Conservation (phyloP, 176 grass and related monocot genomes). For the Pontederia paniculata region DNA sequence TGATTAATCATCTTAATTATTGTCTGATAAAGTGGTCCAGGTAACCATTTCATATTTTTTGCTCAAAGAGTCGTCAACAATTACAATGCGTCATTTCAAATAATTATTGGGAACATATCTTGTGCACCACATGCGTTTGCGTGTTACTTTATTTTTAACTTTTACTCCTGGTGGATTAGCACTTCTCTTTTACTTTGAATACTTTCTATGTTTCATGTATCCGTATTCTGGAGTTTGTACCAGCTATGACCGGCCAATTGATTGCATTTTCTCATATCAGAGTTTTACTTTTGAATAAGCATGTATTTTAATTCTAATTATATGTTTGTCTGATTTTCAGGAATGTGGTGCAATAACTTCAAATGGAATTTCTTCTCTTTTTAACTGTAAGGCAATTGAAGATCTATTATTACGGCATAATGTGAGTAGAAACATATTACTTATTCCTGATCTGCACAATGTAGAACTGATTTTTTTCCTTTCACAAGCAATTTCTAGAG, state of each 20-base stretch:
- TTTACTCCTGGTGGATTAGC: too few relatives aligned
- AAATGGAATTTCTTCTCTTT: conserved; percentile 58
- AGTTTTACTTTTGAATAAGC: too few relatives aligned
- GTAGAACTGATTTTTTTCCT: neutral
- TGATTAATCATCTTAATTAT: too few relatives aligned
- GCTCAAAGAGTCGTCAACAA: too few relatives aligned
- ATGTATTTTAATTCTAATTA: neutral
- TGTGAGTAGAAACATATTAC: conserved; percentile 31
- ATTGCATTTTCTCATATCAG: too few relatives aligned
- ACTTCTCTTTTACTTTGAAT: too few relatives aligned
- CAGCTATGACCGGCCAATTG: too few relatives aligned
- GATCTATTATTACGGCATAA: conserved; percentile 70
- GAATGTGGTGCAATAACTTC: conserved; percentile 69
- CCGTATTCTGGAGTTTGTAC: neutral
- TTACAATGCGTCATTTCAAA: neutral
- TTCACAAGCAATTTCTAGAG: too few relatives aligned
- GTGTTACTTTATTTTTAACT: too few relatives aligned
- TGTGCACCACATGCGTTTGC: too few relatives aligned
- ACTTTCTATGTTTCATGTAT: neutral
- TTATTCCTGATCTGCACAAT: neutral
- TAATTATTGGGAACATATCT: neutral
- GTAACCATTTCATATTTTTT: too few relatives aligned
- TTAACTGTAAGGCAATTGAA: conserved; percentile 63
- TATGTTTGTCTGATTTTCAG: conserved; percentile 17
- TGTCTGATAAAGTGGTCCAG: too few relatives aligned